phyloP scores from a whole-genome alignment of 2,329 filamentous ascomycete genomes.

The Trichoderma lentiforme region DNA sequence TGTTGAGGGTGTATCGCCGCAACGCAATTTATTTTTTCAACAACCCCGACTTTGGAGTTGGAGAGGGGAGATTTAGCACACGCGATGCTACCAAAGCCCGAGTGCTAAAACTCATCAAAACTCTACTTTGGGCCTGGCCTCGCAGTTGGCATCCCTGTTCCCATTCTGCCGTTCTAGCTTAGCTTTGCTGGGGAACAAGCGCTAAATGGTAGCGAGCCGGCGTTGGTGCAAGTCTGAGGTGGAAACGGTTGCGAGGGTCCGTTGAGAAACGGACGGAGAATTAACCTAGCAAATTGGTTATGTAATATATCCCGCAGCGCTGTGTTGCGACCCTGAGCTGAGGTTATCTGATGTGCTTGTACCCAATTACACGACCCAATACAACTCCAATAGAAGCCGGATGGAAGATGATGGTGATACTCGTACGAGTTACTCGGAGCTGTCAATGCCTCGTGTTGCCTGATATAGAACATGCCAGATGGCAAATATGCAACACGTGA shows the following conservation, averaged over 20 bases:
- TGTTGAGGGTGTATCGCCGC: not conserved
- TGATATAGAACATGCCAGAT: not conserved
- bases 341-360: not conserved
- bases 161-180: not conserved
- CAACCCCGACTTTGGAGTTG: not conserved
- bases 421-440: not conserved
- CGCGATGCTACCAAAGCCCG: not conserved
- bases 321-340: not conserved
- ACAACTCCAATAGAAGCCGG: not conserved
- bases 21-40: not conserved
- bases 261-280: not conserved
- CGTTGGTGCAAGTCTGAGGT: not conserved
- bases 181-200: not conserved
- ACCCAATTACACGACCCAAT: not conserved
- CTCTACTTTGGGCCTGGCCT: not conserved
- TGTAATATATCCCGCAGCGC: not conserved
- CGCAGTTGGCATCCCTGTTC: not conserved
- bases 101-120: not conserved
- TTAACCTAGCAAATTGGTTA: not conserved
- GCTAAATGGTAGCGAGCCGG: not conserved
- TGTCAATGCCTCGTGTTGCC: not conserved
- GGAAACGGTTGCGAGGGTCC: not conserved
- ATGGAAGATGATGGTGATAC: not conserved
- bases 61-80: not conserved
- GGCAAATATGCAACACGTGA: not conserved